These are phyloP conservation scores for Quercus rubra DNA, from an alignment of 306 rosid species.

Conservation along the genomic window DNA sequence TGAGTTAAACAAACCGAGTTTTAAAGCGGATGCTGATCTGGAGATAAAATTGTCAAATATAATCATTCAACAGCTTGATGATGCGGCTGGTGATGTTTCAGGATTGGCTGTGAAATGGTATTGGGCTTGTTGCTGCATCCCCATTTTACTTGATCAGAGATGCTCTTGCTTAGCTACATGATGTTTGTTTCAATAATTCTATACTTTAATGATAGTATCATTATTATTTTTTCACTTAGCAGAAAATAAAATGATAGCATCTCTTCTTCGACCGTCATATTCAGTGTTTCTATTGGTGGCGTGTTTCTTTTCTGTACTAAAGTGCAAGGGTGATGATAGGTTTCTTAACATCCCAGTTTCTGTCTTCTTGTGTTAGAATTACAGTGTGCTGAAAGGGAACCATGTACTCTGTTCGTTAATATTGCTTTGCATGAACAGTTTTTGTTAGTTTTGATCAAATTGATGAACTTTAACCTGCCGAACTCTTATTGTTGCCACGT, in stretches of 20 bases:
- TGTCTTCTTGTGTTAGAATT: not conserved
- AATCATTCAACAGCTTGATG: constrained; percentile 91
- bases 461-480: not conserved
- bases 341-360: not conserved
- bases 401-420: not conserved
- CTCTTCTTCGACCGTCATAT: not conserved
- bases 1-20: constrained; percentile 62
- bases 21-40: constrained; percentile 76
- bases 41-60: constrained; percentile 66
- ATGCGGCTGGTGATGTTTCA: constrained; percentile 93
- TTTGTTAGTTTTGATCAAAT: not conserved
- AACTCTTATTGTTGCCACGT: not conserved
- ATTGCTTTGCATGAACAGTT: not conserved
- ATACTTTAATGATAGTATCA: not conserved
- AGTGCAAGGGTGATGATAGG: not conserved
- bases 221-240: too few species aligned
- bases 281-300: not conserved
- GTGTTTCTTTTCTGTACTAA: not conserved
- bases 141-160: not conserved
- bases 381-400: not conserved
- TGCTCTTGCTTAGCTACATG: not conserved
- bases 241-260: not conserved
- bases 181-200: not conserved
- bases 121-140: not conserved
- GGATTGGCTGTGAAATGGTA: constrained; percentile 95